Conservation (phyloP, 1,284 basidiomycete genomes). For the Ustilago lituana region DNA sequence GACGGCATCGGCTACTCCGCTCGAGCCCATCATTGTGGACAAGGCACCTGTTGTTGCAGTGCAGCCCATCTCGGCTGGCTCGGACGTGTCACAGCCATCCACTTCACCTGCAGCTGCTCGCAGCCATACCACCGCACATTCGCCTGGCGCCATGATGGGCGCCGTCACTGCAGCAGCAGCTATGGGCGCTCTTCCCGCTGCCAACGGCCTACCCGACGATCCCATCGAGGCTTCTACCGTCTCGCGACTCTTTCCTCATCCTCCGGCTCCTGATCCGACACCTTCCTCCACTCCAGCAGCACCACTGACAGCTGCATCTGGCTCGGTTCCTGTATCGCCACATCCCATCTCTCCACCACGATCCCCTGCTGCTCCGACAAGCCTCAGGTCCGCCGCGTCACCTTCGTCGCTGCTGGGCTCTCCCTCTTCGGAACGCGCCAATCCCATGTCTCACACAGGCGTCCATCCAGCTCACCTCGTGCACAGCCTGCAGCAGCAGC, state of each 20-base stretch:
- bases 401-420: slow-evolving; percentile 20
- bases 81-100: slow-evolving; percentile 5
- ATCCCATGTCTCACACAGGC: slow-evolving; percentile 21
- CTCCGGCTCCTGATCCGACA: slow-evolving; percentile 45
- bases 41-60: slow-evolving; percentile 2
- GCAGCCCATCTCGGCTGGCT: slow-evolving; percentile 10
- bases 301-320: slow-evolving; percentile 7
- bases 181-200: slow-evolving; percentile 46
- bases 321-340: slow-evolving; percentile 37
- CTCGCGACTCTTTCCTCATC: slow-evolving; percentile 59
- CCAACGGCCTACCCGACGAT: slow-evolving; percentile 61
- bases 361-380: slow-evolving; percentile 21
- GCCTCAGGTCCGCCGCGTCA: slow-evolving; percentile 22
- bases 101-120: slow-evolving; percentile 12
- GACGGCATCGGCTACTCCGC: slow-evolving; percentile 17
- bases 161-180: slow-evolving; percentile 31
- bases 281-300: slow-evolving; percentile 10
- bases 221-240: slow-evolving; percentile 55
- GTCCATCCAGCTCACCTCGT: slow-evolving; percentile 20
- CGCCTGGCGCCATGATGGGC: slow-evolving; percentile 23
- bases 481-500: slow-evolving; percentile 36
- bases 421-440: slow-evolving; percentile 26
- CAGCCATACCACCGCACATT: slow-evolving; percentile 5
- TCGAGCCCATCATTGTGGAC: slow-evolving; percentile 29
- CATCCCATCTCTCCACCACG: slow-evolving; percentile 32